A percentile compares a stretch with the other conserved stretches of the same genome.
These are phyloP conservation scores for Neurospora tetrasperma DNA, from an alignment of 495 filamentous ascomycete genomes.

Conservation along the genomic window DNA sequence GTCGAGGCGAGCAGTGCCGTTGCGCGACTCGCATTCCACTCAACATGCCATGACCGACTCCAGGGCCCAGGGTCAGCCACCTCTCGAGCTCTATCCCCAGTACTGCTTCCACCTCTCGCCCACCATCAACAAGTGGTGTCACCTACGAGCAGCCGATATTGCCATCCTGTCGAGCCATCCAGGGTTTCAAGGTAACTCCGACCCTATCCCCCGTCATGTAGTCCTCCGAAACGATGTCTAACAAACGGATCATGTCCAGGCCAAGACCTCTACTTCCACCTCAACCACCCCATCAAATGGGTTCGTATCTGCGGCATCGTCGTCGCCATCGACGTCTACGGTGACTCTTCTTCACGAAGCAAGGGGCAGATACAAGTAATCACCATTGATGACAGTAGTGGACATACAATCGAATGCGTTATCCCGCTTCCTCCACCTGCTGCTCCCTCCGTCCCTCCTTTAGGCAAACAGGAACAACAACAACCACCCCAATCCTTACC, in stretches of 20 bases:
- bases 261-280: constrained; percentile 64
- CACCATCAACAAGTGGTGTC: constrained; percentile 76
- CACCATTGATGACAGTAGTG: constrained; percentile 80
- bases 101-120: constrained; percentile 79
- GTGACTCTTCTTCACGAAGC: not conserved
- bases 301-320: constrained; percentile 68
- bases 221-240: not conserved
- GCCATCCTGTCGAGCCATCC: constrained; percentile 44
- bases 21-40: not conserved
- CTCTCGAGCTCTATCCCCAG: constrained; percentile 54
- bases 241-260: constrained; percentile 27
- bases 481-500: not conserved
- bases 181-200: constrained; percentile 55
- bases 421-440: constrained; percentile 9
- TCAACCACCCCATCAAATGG: constrained; percentile 87
- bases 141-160: constrained; percentile 62
- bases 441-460: no score
- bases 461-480: no score
- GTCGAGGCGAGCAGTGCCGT: not conserved
- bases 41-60: constrained; percentile 44
- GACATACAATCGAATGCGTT: constrained; percentile 55
- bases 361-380: not conserved
- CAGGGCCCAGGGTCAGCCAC: constrained; percentile 1
- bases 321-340: constrained; percentile 61
- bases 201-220: no score